A percentile compares a stretch with the other conserved stretches of the same genome.
Conservation (phyloP, 345 rosid genomes). For the Populus davidiana region DNA sequence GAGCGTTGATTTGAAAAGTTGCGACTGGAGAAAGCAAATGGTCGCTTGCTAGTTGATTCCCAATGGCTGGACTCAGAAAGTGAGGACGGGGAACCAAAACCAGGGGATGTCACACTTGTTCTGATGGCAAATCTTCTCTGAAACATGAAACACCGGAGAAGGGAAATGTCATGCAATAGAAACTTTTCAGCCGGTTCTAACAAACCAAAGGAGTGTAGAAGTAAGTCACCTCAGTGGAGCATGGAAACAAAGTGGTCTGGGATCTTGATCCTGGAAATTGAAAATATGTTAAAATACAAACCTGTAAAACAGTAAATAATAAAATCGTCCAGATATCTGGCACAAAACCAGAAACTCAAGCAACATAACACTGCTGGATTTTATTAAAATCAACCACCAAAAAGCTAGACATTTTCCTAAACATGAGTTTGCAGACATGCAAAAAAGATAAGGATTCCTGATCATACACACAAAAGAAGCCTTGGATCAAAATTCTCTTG, state of each 20-base stretch:
- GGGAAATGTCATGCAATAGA: slow-evolving; percentile 14
- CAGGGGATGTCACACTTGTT: slow-evolving; percentile 42
- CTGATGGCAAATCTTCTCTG: slow-evolving; percentile 48
- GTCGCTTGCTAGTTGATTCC: slow-evolving; percentile 54
- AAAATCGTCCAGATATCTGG: not conserved
- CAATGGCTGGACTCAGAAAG: slow-evolving; percentile 44
- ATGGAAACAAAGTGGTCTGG: slow-evolving; percentile 43
- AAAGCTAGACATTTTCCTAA: not conserved
- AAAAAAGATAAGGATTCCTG: not conserved
- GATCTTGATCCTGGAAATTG: slow-evolving; percentile 44
- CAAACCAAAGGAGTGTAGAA: not conserved
- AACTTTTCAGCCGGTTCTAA: slow-evolving; percentile 3
- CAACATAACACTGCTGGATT: not conserved
- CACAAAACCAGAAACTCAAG: not conserved
- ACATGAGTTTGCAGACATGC: not conserved
- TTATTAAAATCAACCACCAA: not conserved
- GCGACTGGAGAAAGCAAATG: slow-evolving; percentile 34
- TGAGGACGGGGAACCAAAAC: slow-evolving; percentile 39
- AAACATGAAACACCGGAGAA: slow-evolving; percentile 14
- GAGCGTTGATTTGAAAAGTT: slow-evolving; percentile 43
- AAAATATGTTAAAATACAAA: slow-evolving; percentile 11
- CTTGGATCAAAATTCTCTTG: too few species aligned
- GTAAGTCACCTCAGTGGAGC: slow-evolving; percentile 49
- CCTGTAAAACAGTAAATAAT: not conserved
- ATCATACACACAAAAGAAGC: not conserved